Conservation (phyloP, 176 grass and related monocot species). For the Guadua angustifolia region DNA sequence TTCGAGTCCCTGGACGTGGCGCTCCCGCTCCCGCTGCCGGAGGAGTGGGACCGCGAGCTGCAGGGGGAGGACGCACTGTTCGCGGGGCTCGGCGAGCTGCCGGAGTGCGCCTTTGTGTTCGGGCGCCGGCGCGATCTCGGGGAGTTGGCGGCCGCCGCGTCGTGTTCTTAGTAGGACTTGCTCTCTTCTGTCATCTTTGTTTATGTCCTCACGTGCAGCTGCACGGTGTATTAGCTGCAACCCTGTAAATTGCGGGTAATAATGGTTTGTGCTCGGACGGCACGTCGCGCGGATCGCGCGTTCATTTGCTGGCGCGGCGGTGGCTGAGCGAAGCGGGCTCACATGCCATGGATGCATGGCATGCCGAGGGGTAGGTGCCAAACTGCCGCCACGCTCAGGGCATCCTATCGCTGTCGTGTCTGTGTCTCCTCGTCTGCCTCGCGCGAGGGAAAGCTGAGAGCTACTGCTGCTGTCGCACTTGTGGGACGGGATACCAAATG, state of each 20-base stretch:
- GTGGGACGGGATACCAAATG: neutral
- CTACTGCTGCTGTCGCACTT: neutral
- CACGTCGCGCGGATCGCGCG: neutral
- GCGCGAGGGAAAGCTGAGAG: neutral
- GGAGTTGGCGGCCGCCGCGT: conserved; percentile 22
- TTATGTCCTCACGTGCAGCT: neutral
- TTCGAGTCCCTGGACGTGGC: conserved; percentile 15
- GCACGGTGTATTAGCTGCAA: neutral
- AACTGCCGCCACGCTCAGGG: no score
- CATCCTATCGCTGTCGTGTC: neutral
- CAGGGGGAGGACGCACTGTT: conserved; percentile 82
- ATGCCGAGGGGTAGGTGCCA: no score
- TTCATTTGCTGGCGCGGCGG: no score
- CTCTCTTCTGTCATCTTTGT: neutral
- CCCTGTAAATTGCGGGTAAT: neutral
- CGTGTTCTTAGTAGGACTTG: neutral
- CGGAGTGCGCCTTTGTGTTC: neutral
- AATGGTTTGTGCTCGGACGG: neutral
- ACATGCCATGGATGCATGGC: neutral
- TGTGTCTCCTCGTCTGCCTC: neutral
- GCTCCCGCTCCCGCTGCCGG: conserved; percentile 42
- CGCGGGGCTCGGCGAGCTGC: conserved; percentile 64
- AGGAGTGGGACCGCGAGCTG: conserved; percentile 57
- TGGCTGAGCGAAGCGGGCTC: no score
- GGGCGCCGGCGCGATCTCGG: conserved; percentile 34